Conservation (phyloP, 495 filamentous ascomycete genomes). For the Penicillium salamii region DNA sequence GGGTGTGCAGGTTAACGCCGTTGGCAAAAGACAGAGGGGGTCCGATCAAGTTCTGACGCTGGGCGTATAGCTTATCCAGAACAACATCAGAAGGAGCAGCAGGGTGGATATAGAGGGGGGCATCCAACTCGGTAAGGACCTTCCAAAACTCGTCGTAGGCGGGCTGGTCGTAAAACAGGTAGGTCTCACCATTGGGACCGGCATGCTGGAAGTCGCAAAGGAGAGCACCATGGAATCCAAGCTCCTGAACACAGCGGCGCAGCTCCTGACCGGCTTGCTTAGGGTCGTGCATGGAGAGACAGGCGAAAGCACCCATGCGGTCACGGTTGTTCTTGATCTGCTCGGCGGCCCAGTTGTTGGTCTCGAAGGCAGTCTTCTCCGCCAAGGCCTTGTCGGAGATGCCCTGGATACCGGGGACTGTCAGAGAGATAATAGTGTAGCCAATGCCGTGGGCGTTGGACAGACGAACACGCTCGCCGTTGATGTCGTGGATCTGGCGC, state of each 20-base stretch:
- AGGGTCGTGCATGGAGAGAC: constrained; percentile 41
- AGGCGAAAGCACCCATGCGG: constrained; percentile 48
- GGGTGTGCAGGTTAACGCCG: constrained; percentile 32
- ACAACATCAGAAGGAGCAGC: constrained; percentile 24
- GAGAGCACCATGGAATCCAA: constrained; percentile 49
- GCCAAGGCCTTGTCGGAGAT: constrained; percentile 23
- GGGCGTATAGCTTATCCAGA: constrained; percentile 24
- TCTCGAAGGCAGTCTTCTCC: constrained; percentile 24
- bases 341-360: constrained; percentile 47
- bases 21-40: constrained; percentile 35
- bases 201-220: constrained; percentile 46
- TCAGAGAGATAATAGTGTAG: constrained; percentile 48
- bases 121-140: constrained; percentile 40
- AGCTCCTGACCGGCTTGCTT: constrained; percentile 45
- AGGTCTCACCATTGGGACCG: constrained; percentile 34
- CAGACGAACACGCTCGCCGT: constrained; percentile 34
- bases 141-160: constrained; percentile 51
- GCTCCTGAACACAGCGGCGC: constrained; percentile 42
- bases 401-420: constrained; percentile 49
- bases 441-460: constrained; percentile 51
- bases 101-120: constrained; percentile 57
- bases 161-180: constrained; percentile 46
- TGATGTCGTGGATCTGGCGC: constrained; percentile 33
- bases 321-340: constrained; percentile 41
- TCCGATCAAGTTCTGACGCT: constrained; percentile 26